A percentile compares a stretch with the other conserved stretches of the same genome.
Conservation (phyloP, 2,329 filamentous ascomycete species). For the Stachybotrys chartarum region DNA sequence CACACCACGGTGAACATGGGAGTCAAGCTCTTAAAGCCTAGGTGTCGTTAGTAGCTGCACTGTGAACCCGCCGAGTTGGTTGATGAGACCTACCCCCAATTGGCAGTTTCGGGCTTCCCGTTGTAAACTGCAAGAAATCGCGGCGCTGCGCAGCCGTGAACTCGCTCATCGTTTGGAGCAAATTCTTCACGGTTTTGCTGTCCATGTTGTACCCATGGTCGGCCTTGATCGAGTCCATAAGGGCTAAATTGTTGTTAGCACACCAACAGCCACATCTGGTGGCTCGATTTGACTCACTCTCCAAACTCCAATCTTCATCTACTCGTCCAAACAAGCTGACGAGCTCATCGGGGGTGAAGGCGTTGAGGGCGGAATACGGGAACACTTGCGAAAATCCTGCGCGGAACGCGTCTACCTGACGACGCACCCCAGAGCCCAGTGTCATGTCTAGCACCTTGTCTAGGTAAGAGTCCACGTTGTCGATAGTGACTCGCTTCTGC, state of each 20-base stretch:
- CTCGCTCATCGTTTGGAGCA: slow-evolving; percentile 92
- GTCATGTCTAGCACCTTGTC: slow-evolving; percentile 90
- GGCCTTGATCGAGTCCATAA: slow-evolving; percentile 97
- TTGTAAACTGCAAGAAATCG: slow-evolving; percentile 96
- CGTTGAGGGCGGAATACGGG: slow-evolving; percentile 83
- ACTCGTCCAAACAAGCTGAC: slow-evolving; percentile 89
- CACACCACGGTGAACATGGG: slow-evolving; percentile 99
- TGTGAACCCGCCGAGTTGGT: not conserved
- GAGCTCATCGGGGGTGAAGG: slow-evolving; percentile 91
- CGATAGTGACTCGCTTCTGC: slow-evolving; percentile 70
- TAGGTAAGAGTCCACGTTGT: slow-evolving; percentile 86
- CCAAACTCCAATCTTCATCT: slow-evolving; percentile 95
- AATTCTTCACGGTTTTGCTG: slow-evolving; percentile 87
- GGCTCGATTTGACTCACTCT: slow-evolving; percentile 57
- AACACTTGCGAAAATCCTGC: slow-evolving; percentile 92
- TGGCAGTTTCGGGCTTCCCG: slow-evolving; percentile 93
- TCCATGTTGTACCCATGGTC: slow-evolving; percentile 99
- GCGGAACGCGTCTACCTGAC: slow-evolving; percentile 87
- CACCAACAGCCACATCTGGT: not conserved
- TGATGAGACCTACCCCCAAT: slow-evolving; percentile 73
- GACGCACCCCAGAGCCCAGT: slow-evolving; percentile 77
- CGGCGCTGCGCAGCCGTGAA: slow-evolving; percentile 67
- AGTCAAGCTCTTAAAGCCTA: slow-evolving; percentile 92
- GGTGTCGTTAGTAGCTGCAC: slow-evolving; percentile 20
- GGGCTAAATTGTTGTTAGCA: slow-evolving; percentile 45